A percentile compares a stretch with the other conserved stretches of the same genome.
phyloP scores from a whole-genome alignment of 176 grass and related monocot genomes.

The Oryza meridionalis region DNA sequence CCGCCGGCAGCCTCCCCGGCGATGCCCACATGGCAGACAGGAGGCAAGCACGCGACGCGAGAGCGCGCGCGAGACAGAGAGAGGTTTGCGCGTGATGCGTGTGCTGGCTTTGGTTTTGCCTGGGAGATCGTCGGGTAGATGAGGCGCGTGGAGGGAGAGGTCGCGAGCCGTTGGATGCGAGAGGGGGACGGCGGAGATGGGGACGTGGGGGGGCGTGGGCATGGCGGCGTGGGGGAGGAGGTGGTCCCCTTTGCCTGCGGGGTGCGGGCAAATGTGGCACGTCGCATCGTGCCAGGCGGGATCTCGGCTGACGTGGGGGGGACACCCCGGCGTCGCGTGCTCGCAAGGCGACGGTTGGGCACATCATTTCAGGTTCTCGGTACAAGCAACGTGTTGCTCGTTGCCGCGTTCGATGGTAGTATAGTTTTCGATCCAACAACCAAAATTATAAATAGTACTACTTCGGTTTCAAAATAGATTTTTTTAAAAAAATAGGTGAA shows the following conservation, averaged over 20 bases:
- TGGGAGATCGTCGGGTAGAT: background rate
- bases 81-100: conserved; percentile 8
- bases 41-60: too few relatives aligned
- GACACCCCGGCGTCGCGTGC: background rate
- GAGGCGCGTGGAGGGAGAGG: background rate
- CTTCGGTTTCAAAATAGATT: too few relatives aligned
- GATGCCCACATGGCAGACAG: conserved; percentile 49
- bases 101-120: background rate
- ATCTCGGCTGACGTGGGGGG: conserved; percentile 47
- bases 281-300: conserved; percentile 33
- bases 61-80: background rate
- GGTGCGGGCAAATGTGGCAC: conserved; percentile 22
- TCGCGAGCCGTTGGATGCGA: conserved; percentile 26
- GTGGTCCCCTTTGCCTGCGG: background rate
- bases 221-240: background rate
- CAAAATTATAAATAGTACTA: too few relatives aligned
- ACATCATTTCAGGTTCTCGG: conserved; percentile 14
- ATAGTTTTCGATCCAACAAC: background rate
- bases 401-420: background rate
- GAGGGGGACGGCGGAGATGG: conserved; percentile 26
- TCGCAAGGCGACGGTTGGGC: background rate
- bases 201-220: background rate
- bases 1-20: conserved; percentile 49
- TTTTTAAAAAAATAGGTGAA: too few relatives aligned
- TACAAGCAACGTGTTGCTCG: conserved; percentile 11